Evolutionary conservation across 1,284 basidiomycete genomes (phyloP), one percentile per base, ranked within the genome.

Genomic region (Cerioporus squamosus): DNA sequence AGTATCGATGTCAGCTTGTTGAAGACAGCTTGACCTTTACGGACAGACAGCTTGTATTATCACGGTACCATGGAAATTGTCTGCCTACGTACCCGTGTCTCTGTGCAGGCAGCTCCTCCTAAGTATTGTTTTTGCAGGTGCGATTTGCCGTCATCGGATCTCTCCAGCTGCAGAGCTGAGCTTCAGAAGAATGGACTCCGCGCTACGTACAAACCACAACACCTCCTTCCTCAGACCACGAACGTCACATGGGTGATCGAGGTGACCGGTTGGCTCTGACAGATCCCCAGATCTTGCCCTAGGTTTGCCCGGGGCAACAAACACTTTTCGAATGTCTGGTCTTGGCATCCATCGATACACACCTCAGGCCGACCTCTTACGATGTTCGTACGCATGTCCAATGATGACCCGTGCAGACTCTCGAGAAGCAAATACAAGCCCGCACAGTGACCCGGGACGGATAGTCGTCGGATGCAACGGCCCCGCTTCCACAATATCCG

Each of bases 381-480:
- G 12, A 36, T 36, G 33, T 36, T 36, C 6, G 33, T 10, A 36
- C n/a, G n/a, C n/a, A n/a, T n/a, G 14, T 36, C 33, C 9, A 2
- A 33, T 5, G 5, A 33, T 33, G 8, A 33, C 31, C 10, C 6
- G 33, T 10, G 33, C 8, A 36, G 33, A 36, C 12, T 14, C 14
- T 36, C n/a, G 33, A 36, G 33, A 36, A 36, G 33, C 33, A 36
- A 4, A 36, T 33, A 10, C 33, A 36, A 10, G 20, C 31, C 42
- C 20, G 17, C n/a, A 38, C 31, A 20, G 20, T 26, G 31, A 38
- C 17, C 43, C 23, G 33, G 20, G 20, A 26, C 51, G 61, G 61
- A 18, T 49, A 51, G 38, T 59, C 51, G 29, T 62, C 61, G 61
- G 61, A 54, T 36, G 45, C 20, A 51, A 22, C 40, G 23, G 29